These are phyloP conservation scores for Porphyrellus cyaneotinctus DNA, from an alignment of 768 basidiomycete genomes.

Conservation along the genomic window DNA sequence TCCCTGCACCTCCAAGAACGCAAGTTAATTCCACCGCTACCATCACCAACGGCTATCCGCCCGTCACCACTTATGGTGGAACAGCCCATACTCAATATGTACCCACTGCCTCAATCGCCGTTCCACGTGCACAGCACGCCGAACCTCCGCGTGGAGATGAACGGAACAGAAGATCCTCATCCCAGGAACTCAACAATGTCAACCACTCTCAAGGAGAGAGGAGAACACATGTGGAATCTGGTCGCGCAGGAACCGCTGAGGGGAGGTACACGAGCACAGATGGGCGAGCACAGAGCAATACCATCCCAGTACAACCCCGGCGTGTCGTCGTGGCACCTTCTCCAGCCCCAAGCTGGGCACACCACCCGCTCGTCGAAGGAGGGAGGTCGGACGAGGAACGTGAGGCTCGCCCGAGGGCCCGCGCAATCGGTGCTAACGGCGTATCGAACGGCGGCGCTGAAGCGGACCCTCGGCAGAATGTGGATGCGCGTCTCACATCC, in stretches of 20 bases:
- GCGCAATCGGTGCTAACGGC: conserved; percentile 10
- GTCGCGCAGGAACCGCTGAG: conserved; percentile 3
- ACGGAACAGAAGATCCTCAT: conserved; percentile 13
- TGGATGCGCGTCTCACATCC: conserved; percentile 28
- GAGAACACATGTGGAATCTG: conserved; percentile 9
- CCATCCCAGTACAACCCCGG: conserved; percentile 31
- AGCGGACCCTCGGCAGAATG: neutral
- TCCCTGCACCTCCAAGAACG: conserved; percentile 25
- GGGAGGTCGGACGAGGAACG: conserved; percentile 30
- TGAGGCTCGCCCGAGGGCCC: conserved; percentile 14
- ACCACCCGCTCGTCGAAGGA: conserved; percentile 28
- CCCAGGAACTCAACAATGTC: conserved; percentile 14
- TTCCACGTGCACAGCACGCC: conserved; percentile 21
- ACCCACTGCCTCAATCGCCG: conserved; percentile 8
- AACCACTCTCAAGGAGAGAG: conserved; percentile 15
- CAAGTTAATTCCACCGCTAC: conserved; percentile 5
- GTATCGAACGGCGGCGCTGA: neutral
- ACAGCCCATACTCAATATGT: conserved; percentile 14
- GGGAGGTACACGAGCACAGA: conserved; percentile 6
- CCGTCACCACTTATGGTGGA: conserved; percentile 5
- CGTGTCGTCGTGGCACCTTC: conserved; percentile 26
- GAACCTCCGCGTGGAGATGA: conserved; percentile 22
- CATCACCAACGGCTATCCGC: conserved; percentile 13
- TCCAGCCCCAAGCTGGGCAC: conserved; percentile 30
- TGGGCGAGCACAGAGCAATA: conserved; percentile 30